Base-by-base conservation (phyloP, 1,139 yeast genomes). In the Lodderomyces theae region DNA sequence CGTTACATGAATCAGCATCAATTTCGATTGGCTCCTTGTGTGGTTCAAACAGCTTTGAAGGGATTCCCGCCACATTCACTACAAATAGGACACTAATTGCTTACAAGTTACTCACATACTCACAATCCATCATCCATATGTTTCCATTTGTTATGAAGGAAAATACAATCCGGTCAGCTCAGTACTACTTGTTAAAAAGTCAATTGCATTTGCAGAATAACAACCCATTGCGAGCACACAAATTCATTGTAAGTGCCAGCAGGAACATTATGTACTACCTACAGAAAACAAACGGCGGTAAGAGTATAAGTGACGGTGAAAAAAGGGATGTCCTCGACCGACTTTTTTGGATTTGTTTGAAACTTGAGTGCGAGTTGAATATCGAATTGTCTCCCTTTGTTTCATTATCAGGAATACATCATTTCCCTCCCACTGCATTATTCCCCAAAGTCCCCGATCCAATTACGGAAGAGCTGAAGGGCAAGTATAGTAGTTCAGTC, bases 301-400 rank as follows among this genome's bases (percentile, higher is more conserved):
- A 11, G 5, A 5, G 10, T 4, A 15, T n/a, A 5, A 16, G 5
- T 5, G 37, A 31, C 5, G 32, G 34, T 23, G 31, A 35, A 9
- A 32, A 35, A n/a, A 49, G 45, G 26, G 49, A 47, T 32, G 37
- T 35, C 11, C 29, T 44, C 36, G 42, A 44, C 23, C 52, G 77
- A 28, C 56, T 71, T 3, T 74, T 68, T 49, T 72, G 77, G 73
- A 62, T 65, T 9, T 71, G 78, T 45, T 53, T 69, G 34, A 72
- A 72, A 49, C 57, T 72, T 32, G 79, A 74, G 47, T 66, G 73
- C 45, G 79, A 74, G 50, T 47, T 72, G 34, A 54, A 73, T 42
- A 63, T 63, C 2, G 78, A 74, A 49, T 51, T 74, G 19, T 64
- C 74, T 6, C 79, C 79, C 5, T 58, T 58, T 41, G 68, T 70